Evolutionary conservation across 2,329 filamentous ascomycete species (phyloP).

Genomic region (Cryphonectria radicalis): DNA sequence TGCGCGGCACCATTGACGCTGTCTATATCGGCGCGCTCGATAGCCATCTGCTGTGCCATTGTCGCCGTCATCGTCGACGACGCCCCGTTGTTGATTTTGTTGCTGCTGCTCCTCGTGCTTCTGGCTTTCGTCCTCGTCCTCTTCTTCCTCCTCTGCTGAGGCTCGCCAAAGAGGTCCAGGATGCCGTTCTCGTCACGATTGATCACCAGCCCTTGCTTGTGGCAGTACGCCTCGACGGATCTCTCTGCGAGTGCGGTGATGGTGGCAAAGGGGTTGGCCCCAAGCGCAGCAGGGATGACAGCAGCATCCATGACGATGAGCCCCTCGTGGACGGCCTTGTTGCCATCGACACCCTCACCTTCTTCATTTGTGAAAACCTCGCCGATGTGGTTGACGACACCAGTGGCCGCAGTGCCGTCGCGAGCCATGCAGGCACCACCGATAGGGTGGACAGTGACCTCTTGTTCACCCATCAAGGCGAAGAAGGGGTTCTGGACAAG

Average conservation of each 20-base stretch:
- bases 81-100: background rate
- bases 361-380: slow-evolving; percentile 61
- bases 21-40: slow-evolving; percentile 35
- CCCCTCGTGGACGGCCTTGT: slow-evolving; percentile 54
- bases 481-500: slow-evolving; percentile 63
- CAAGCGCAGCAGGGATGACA: slow-evolving; percentile 63
- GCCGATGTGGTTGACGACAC: slow-evolving; percentile 65
- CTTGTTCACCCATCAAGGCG: slow-evolving; percentile 57
- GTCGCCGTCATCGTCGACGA: slow-evolving; percentile 4
- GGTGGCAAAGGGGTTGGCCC: slow-evolving; percentile 69
- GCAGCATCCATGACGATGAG: slow-evolving; percentile 66
- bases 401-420: slow-evolving; percentile 59
- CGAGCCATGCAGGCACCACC: slow-evolving; percentile 67
- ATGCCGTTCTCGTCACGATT: slow-evolving; percentile 50
- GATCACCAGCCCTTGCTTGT: slow-evolving; percentile 47
- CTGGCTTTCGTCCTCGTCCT: background rate
- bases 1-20: slow-evolving; percentile 43
- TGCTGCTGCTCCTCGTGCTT: background rate
- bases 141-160: slow-evolving; percentile 40
- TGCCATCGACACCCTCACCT: slow-evolving; percentile 32
- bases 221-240: slow-evolving; percentile 56
- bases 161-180: slow-evolving; percentile 60
- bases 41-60: slow-evolving; percentile 24
- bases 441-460: slow-evolving; percentile 70
- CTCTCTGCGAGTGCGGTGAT: slow-evolving; percentile 72